Base-by-base conservation (phyloP, 768 basidiomycete species). In the Tylopilus rubrobrunneus region DNA sequence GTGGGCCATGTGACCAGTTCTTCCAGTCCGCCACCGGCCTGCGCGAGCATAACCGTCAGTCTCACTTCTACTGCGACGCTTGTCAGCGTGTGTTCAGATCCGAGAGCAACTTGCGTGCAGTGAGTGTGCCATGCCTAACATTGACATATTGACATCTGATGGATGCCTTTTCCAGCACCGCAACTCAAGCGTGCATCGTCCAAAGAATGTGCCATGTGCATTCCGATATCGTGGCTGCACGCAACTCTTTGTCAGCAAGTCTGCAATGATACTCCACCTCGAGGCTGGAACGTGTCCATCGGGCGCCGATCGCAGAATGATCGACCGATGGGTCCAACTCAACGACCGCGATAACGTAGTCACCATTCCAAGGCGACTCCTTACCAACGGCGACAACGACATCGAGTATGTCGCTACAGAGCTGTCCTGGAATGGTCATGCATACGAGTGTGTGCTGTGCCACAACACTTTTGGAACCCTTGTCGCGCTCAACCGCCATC, bases 391-490 rank as follows among this genome's bases (percentile, higher is more conserved):
- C 21, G 59, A 42, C 15, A n/a, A 25, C 8, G 33, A 45, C 1
- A 8, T 39, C 10, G 11, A 5, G 5, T 62, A 53, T 34, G n/a
- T 51, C 21, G 75, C 76, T 44, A 78, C 76, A 10, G 60, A 62
- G 3, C 65, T 56, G 27, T 71, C 78, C 12, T 78, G 71, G 72
- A 79, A 78, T 55, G 73, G 73, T 0, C 5, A 0, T 6, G 70
- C 57, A 6, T 89, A 74, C 64, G 85, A 89, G 66, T 89, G 86
- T 66, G 80, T 81, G 62, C 66, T 89, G 25, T 88, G 87, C 64
- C 76, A 81, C 63, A 52, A 49, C 21, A 58, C 47, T 12, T 83
- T 76, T 59, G 28, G 59, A 47, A 60, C 70, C 0, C 74, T 86
- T 12, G 11, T 15, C 0, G 70, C 67, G 7, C 74, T 89, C 47